Evolutionary conservation across 1,139 yeast species (phyloP).

Genomic region (Nakaseomyces delphensis): DNA sequence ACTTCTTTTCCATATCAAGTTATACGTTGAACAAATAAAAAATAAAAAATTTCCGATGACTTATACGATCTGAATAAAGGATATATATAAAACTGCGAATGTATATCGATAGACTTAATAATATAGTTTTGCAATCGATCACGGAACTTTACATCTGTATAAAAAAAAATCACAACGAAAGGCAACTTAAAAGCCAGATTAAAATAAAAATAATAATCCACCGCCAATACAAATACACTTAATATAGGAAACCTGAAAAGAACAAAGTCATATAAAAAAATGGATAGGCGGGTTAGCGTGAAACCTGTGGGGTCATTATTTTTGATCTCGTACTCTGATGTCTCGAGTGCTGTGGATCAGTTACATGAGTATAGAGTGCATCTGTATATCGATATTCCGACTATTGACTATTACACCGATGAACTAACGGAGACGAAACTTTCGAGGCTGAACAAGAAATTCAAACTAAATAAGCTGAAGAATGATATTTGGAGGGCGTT

Average conservation of each 20-base stretch:
- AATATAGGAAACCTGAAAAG: not conserved
- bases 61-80: too few species aligned
- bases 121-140: too few species aligned
- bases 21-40: too few species aligned
- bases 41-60: too few species aligned
- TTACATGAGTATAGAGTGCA: conserved; percentile 18
- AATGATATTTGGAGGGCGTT: conserved; percentile 23
- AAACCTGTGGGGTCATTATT: conserved; percentile 25
- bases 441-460: conserved; percentile 25
- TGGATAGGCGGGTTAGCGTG: conserved; percentile 18
- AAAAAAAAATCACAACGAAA: too few species aligned
- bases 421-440: conserved; percentile 25
- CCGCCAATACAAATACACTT: not conserved
- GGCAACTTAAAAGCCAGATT: too few species aligned
- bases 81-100: too few species aligned
- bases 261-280: not conserved
- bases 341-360: conserved; percentile 10
- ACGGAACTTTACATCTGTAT: too few species aligned
- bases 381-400: conserved; percentile 30
- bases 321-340: conserved; percentile 25
- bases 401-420: conserved; percentile 31
- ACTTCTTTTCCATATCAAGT: too few species aligned
- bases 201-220: conserved; percentile 1
- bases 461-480: conserved; percentile 25
- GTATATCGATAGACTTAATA: too few species aligned